Evolutionary conservation across 768 basidiomycete genomes (phyloP).

Genomic region (Lactarius sanguifluus): DNA sequence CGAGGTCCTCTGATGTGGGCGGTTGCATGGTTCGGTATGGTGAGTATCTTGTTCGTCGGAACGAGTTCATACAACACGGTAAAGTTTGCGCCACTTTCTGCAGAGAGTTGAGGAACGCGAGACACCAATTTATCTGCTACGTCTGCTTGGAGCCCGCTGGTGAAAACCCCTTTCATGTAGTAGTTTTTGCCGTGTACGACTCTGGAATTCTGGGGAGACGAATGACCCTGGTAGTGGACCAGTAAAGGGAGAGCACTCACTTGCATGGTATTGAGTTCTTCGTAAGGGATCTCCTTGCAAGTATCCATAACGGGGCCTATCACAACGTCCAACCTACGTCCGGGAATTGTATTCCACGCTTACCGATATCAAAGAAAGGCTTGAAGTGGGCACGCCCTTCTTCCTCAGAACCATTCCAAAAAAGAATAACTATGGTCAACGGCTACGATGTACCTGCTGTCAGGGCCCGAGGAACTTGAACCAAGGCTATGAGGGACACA

Average conservation of each 20-base stretch:
- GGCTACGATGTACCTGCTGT: constrained; percentile 21
- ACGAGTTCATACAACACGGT: constrained; percentile 19
- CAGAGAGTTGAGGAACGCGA: constrained; percentile 6
- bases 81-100: not conserved
- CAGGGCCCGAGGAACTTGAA: constrained; percentile 5
- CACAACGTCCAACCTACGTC: not conserved
- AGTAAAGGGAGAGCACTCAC: constrained; percentile 11
- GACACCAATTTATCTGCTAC: constrained; percentile 6
- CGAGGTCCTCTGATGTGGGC: constrained; percentile 20
- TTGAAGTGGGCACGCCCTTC: constrained; percentile 33
- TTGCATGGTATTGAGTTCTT: constrained; percentile 23
- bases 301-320: constrained; percentile 30
- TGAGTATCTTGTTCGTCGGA: constrained; percentile 20
- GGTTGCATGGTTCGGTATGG: constrained; percentile 27
- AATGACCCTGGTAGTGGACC: no score
- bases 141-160: constrained; percentile 8
- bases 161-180: constrained; percentile 24
- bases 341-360: constrained; percentile 4
- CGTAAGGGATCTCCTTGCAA: constrained; percentile 30
- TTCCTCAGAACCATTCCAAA: constrained; percentile 33
- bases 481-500: not conserved
- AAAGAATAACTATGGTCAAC: constrained; percentile 24
- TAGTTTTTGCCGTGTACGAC: constrained; percentile 18
- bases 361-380: constrained; percentile 32
- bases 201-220: constrained; percentile 21